Evolutionary conservation across 2,329 filamentous ascomycete genomes (phyloP).

Genomic region (Claviceps sorghi): DNA sequence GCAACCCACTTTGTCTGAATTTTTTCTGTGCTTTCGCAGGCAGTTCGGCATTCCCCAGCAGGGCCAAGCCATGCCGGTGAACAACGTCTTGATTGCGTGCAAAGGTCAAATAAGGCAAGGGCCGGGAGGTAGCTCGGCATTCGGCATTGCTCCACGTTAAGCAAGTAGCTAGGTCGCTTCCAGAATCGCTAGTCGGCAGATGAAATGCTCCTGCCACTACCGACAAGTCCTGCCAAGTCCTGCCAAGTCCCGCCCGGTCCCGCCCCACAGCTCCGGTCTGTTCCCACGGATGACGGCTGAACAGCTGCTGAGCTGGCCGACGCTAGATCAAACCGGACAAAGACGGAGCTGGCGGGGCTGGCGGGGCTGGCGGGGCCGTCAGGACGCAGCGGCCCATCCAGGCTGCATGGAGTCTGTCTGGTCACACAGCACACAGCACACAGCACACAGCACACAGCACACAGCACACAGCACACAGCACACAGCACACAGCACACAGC

Average conservation of each 20-base stretch:
- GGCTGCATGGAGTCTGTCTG: too few species aligned
- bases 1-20: background rate
- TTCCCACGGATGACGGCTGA: background rate
- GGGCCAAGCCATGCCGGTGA: background rate
- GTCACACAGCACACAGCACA: too few species aligned
- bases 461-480: too few species aligned
- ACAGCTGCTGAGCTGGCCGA: background rate
- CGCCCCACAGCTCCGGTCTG: background rate
- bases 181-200: background rate
- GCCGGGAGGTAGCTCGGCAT: constrained; percentile 8
- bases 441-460: too few species aligned
- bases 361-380: background rate
- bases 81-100: background rate
- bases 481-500: too few species aligned
- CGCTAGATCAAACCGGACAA: background rate
- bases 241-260: too few species aligned
- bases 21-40: constrained; percentile 3
- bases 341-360: too few species aligned
- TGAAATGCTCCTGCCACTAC: background rate
- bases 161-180: too few species aligned
- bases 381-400: too few species aligned
- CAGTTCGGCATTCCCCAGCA: constrained; percentile 5
- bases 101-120: background rate
- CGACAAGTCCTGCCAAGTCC: too few species aligned
- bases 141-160: constrained; percentile 6